phyloP scores from a whole-genome alignment of 2,329 filamentous ascomycete genomes.

The Aspergillus pseudotamarii region DNA sequence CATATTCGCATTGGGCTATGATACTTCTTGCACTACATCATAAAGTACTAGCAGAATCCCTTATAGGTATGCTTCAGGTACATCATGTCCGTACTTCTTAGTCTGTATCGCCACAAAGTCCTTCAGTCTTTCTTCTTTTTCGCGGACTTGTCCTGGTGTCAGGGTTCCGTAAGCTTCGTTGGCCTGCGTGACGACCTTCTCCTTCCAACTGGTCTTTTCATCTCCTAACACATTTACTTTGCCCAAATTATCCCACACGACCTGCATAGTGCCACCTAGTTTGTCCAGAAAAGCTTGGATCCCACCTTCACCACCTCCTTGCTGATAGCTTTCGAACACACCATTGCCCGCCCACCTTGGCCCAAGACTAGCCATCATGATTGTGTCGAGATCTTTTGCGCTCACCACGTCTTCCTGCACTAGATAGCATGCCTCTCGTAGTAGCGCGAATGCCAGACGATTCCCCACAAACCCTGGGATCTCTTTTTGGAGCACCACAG shows the following conservation, averaged over 20 bases:
- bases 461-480: conserved; percentile 61
- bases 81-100: conserved; percentile 13
- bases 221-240: conserved; percentile 36
- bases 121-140: conserved; percentile 31
- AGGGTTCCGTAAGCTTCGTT: conserved; percentile 50
- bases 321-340: conserved; percentile 62
- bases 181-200: conserved; percentile 48
- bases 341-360: conserved; percentile 59
- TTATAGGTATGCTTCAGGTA: not conserved
- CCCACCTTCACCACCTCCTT: conserved; percentile 58
- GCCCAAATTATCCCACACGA: conserved; percentile 56
- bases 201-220: conserved; percentile 50
- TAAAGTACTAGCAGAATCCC: not conserved
- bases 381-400: conserved; percentile 56
- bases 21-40: not conserved
- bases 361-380: conserved; percentile 56
- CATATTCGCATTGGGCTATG: not conserved
- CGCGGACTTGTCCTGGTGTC: conserved; percentile 20
- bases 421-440: conserved; percentile 59
- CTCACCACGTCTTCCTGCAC: conserved; percentile 57
- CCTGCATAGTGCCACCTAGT: conserved; percentile 58
- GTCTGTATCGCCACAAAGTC: conserved; percentile 29
- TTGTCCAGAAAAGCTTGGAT: conserved; percentile 58
- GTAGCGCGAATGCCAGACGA: conserved; percentile 58
- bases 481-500: conserved; percentile 56